Conservation (phyloP, 306 rosid genomes). For the Carpinus viminea region DNA sequence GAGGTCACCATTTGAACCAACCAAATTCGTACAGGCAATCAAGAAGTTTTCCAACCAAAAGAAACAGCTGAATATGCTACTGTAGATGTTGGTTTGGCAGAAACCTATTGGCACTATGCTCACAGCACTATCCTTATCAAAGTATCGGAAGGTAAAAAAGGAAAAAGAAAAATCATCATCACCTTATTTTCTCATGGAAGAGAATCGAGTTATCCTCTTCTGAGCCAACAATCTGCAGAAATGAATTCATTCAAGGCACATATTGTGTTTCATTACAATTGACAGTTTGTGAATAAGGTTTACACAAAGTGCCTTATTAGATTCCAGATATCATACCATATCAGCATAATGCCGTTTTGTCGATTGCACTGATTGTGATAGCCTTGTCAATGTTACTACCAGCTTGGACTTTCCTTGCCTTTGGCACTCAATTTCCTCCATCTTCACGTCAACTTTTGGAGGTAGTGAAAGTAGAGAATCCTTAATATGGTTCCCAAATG, state of each 20-base stretch:
- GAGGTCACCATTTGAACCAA: conserved; percentile 17
- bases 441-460: conserved; percentile 71
- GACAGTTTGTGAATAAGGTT: neutral
- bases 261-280: conserved; percentile 13
- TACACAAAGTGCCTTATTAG: neutral
- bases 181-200: conserved; percentile 97
- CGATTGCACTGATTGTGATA: conserved; percentile 53
- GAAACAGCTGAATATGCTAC: neutral
- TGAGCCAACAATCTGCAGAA: conserved; percentile 66
- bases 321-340: conserved; percentile 55
- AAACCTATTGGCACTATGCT: conserved; percentile 23
- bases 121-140: conserved; percentile 9
- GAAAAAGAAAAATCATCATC: conserved; percentile 18
- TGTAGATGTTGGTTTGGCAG: conserved; percentile 8
- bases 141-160: conserved; percentile 11
- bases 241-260: conserved; percentile 19
- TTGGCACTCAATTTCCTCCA: conserved; percentile 57
- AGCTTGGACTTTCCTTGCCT: conserved; percentile 67
- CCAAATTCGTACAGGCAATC: neutral
- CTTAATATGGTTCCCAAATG: conserved; percentile 93
- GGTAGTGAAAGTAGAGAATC: conserved; percentile 87
- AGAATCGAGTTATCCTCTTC: conserved; percentile 80
- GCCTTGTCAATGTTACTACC: conserved; percentile 73
- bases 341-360: conserved; percentile 84
- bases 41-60: neutral